These are phyloP conservation scores for Boletus smithii DNA, from an alignment of 1,284 basidiomycete species.

Conservation along the genomic window DNA sequence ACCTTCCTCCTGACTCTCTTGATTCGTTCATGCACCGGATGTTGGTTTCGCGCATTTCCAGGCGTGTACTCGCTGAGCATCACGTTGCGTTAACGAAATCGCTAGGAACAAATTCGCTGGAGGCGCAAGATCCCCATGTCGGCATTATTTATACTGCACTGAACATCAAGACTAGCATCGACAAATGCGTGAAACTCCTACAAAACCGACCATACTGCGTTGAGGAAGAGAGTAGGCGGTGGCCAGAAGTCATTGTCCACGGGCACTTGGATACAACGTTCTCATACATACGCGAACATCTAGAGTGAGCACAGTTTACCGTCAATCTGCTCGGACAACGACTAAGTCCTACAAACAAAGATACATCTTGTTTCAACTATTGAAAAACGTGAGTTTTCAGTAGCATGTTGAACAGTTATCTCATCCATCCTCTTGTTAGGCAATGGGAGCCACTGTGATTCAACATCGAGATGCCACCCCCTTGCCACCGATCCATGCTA, in stretches of 20 bases:
- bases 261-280: slow-evolving; percentile 74
- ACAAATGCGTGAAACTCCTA: slow-evolving; percentile 64
- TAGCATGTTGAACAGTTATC: background rate
- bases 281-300: slow-evolving; percentile 84
- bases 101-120: slow-evolving; percentile 37
- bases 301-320: slow-evolving; percentile 56
- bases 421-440: slow-evolving; percentile 37
- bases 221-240: slow-evolving; percentile 40
- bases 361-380: slow-evolving; percentile 84
- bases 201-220: slow-evolving; percentile 46
- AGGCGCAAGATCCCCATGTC: slow-evolving; percentile 59
- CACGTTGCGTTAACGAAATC: slow-evolving; percentile 80
- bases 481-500: slow-evolving; percentile 63
- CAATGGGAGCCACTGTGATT: slow-evolving; percentile 62
- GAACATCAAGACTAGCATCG: slow-evolving; percentile 67
- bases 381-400: slow-evolving; percentile 69
- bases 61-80: slow-evolving; percentile 86
- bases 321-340: background rate
- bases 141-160: slow-evolving; percentile 85
- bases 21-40: slow-evolving; percentile 90
- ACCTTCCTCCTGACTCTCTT: slow-evolving; percentile 73
- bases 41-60: slow-evolving; percentile 86
- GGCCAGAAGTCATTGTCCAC: slow-evolving; percentile 70
- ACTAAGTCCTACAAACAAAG: slow-evolving; percentile 35
- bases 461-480: slow-evolving; percentile 42